Conservation (phyloP, 2,329 filamentous ascomycete species). For the Acrocalymma vagum region DNA sequence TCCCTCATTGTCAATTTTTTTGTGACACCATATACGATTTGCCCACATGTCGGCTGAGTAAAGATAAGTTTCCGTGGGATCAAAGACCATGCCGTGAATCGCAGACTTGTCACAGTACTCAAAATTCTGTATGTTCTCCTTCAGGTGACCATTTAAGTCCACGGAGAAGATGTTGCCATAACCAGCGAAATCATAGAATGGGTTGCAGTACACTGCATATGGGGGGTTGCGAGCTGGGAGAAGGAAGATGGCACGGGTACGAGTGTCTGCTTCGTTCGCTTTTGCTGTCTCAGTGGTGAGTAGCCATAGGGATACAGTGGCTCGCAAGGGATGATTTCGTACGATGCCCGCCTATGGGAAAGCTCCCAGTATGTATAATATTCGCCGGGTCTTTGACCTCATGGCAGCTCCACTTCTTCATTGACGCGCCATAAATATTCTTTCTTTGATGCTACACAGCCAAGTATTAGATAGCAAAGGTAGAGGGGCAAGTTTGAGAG, state of each 20-base stretch:
- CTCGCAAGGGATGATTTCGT: slow-evolving; percentile 36
- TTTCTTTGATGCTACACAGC: slow-evolving; percentile 74
- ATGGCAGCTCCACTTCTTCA: slow-evolving; percentile 94
- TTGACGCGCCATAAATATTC: slow-evolving; percentile 86
- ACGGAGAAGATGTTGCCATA: slow-evolving; percentile 80
- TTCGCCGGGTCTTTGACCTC: slow-evolving; percentile 77
- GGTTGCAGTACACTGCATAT: slow-evolving; percentile 86
- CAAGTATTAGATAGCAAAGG: background rate
- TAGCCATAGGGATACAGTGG: no score
- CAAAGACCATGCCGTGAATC: slow-evolving; percentile 85
- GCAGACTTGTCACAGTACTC: slow-evolving; percentile 74
- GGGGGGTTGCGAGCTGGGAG: slow-evolving; percentile 80
- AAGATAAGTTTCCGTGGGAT: slow-evolving; percentile 75
- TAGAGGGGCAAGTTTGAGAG: no score
- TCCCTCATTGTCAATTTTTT: slow-evolving; percentile 69
- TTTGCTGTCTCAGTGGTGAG: slow-evolving; percentile 59
- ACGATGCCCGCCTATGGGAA: slow-evolving; percentile 78
- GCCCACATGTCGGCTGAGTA: slow-evolving; percentile 81
- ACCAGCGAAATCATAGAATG: slow-evolving; percentile 87
- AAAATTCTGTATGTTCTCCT: slow-evolving; percentile 75
- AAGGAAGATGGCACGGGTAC: slow-evolving; percentile 89
- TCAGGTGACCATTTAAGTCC: slow-evolving; percentile 64
- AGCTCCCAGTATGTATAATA: slow-evolving; percentile 78
- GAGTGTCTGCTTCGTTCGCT: slow-evolving; percentile 74
- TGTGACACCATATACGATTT: slow-evolving; percentile 86